Base-by-base conservation (phyloP, 257 asterid species). In the Cinchona pubescens region DNA sequence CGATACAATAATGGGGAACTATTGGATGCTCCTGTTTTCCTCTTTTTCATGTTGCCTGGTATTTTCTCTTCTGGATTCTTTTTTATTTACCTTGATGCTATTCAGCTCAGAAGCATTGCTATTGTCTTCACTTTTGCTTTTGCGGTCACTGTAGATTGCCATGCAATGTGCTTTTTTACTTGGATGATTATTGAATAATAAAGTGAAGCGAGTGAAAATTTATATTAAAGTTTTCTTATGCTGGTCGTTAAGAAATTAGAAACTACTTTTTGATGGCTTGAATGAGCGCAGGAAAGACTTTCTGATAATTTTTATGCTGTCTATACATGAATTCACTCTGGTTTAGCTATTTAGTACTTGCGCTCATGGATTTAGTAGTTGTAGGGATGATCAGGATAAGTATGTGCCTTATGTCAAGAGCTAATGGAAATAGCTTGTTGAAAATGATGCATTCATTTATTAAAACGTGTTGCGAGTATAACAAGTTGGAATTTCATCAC, bases 11-110 rank as follows among this genome's bases (percentile, higher is more conserved):
- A 35, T 53, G 0, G 81, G 79, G 15, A 49, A 67, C 73, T 82
- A 72, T 27, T 75, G 81, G 80, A 40, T 75, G 75, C 82, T 82
- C 60, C 27, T 71, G 7, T 11, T 67, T 69, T 82, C 85, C 35
- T 69, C 78, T 18, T 53, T 82, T 45, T 35, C 78, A 1, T 64
- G 37, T 40, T 70, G 78, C 72, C 60, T 60, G 78, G 85, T 82
- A 82, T 49, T 32, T 71, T 35, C 59, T 4, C 38, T 75, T 67
- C 30, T 13, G 38, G 13, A 65, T 34, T 64, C 18, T 59, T 12
- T 48, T 27, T 53, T 35, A 23, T 62, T 59, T 55, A 29, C n/a
- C 8, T 42, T 43, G 66, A 37, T 23, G 18, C 13, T 55, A 19
- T 42, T 34, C 32, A 32, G 42, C 32, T 49, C 21, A 19, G 45